A percentile compares a stretch with the other conserved stretches of the same genome.
Evolutionary conservation across 805 yeast genomes (phyloP).

Genomic region (Vanderwaltozyma polyspora): DNA sequence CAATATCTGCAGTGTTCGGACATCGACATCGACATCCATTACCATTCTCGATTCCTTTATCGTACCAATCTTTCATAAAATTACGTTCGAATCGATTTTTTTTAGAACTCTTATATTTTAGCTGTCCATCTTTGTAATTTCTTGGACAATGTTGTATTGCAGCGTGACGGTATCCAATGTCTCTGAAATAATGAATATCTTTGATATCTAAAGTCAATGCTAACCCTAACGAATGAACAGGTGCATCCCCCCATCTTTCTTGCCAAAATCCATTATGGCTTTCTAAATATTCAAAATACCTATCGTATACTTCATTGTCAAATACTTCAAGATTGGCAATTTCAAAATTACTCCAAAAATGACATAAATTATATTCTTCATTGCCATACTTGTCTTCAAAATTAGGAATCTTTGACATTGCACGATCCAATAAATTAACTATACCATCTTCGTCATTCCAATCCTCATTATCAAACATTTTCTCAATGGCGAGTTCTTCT

Average conservation of each 20-base stretch:
- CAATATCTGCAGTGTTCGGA: conserved; percentile 45
- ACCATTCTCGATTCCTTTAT: conserved; percentile 33
- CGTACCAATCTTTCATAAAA: conserved; percentile 21
- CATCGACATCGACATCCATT: conserved; percentile 85
- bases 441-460: conserved; percentile 22
- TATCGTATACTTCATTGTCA: conserved; percentile 49
- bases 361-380: conserved; percentile 67
- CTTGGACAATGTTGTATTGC: conserved; percentile 75
- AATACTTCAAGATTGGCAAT: conserved; percentile 77
- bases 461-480: conserved; percentile 12
- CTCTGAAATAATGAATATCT: conserved; percentile 83
- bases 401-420: conserved; percentile 23
- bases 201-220: conserved; percentile 58
- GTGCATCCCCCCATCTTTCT: conserved; percentile 98
- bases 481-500: conserved; percentile 26
- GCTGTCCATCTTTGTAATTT: conserved; percentile 27
- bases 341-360: conserved; percentile 91
- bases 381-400: conserved; percentile 49
- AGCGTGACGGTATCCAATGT: conserved; percentile 81
- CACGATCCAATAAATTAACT: conserved; percentile 30
- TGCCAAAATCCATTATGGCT: conserved; percentile 69
- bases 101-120: neutral
- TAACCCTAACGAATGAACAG: conserved; percentile 79
- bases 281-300: conserved; percentile 62
- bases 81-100: conserved; percentile 30